A percentile compares a stretch with the other conserved stretches of the same genome.
phyloP scores from a whole-genome alignment of 352 stramenopile species.

The Phytophthora tubulina region DNA sequence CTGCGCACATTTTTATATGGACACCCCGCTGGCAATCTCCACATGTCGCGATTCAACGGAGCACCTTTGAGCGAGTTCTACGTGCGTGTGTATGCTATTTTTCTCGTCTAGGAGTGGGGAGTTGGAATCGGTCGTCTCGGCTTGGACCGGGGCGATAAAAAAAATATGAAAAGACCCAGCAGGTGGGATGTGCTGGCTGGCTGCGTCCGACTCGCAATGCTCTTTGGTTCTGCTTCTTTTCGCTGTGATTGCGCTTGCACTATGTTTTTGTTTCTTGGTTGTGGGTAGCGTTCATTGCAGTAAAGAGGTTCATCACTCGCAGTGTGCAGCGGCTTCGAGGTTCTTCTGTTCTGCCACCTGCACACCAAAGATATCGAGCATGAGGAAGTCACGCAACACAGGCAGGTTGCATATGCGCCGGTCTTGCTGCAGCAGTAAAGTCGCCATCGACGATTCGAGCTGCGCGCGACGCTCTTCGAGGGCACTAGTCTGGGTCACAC shows the following conservation, averaged over 20 bases:
- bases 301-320: constrained; percentile 25
- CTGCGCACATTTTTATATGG: constrained; percentile 26
- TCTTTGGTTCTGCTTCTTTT: constrained; percentile 18
- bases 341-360: constrained; percentile 76
- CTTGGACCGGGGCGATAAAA: constrained; percentile 21
- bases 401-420: constrained; percentile 56
- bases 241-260: constrained; percentile 3
- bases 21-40: constrained; percentile 1
- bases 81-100: constrained; percentile 21
- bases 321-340: constrained; percentile 23
- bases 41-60: constrained; percentile 7
- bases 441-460: constrained; percentile 64
- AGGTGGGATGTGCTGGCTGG: constrained; percentile 3
- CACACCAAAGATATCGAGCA: constrained; percentile 82
- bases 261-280: constrained; percentile 8
- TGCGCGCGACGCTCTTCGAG: constrained; percentile 73
- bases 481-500: constrained; percentile 61
- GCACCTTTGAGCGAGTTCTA: constrained; percentile 12
- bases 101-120: constrained; percentile 23
- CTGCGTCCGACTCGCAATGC: constrained; percentile 7
- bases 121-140: background rate
- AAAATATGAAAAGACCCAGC: constrained; percentile 24
- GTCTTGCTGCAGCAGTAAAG: constrained; percentile 52
- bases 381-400: constrained; percentile 78
- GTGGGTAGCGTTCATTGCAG: constrained; percentile 10